Evolutionary conservation across 768 basidiomycete genomes (phyloP).

Genomic region (Termitomyces sp.): DNA sequence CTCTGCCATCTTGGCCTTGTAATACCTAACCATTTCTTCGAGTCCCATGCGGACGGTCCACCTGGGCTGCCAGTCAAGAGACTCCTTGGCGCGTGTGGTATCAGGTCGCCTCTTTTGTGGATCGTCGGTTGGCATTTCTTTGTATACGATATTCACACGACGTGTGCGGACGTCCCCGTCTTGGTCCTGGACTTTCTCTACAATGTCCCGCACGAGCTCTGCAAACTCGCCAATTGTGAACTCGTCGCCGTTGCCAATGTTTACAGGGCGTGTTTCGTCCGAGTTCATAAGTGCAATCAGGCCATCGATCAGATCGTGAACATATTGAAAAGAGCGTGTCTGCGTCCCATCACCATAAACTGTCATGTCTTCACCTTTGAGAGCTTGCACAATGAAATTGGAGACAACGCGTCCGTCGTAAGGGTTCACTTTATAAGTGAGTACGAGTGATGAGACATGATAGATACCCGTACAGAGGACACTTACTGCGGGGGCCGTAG

Average conservation of each 20-base stretch:
- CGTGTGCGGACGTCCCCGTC: constrained; percentile 52
- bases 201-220: constrained; percentile 84
- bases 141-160: constrained; percentile 67
- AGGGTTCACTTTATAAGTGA: constrained; percentile 74
- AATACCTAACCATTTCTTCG: constrained; percentile 93
- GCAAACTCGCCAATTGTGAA: constrained; percentile 96
- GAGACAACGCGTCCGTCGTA: constrained; percentile 96
- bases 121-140: constrained; percentile 86
- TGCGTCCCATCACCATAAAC: constrained; percentile 93
- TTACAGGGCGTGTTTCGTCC: constrained; percentile 87
- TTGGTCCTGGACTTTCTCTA: constrained; percentile 87
- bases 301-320: constrained; percentile 96
- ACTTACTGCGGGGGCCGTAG: constrained; percentile 78
- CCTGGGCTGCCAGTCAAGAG: constrained; percentile 84
- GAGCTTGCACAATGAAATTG: constrained; percentile 97
- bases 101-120: constrained; percentile 93
- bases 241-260: constrained; percentile 94
- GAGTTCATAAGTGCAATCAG: constrained; percentile 95
- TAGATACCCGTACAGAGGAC: neutral
- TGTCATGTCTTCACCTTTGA: constrained; percentile 95
- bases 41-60: constrained; percentile 93
- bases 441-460: constrained; percentile 17
- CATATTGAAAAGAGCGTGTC: constrained; percentile 96
- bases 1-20: constrained; percentile 85
- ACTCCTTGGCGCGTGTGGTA: constrained; percentile 82